A percentile compares a stretch with the other conserved stretches of the same genome.
phyloP scores from a whole-genome alignment of 345 rosid species.

The Citrus unshiu region DNA sequence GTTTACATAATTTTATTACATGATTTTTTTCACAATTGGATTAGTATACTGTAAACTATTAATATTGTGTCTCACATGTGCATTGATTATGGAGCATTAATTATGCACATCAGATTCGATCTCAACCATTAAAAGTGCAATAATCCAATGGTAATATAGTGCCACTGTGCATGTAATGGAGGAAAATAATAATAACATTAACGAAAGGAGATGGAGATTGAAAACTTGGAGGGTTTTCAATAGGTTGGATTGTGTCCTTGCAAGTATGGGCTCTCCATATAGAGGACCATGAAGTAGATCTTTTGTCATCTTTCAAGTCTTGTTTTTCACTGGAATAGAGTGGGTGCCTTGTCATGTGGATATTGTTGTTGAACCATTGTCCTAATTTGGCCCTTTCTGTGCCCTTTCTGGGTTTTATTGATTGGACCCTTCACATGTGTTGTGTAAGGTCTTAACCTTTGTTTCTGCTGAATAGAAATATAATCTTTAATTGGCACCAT shows the following conservation, averaged over 20 bases:
- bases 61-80: too few relatives aligned
- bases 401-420: neutral
- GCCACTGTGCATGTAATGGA: too few relatives aligned
- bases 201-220: too few relatives aligned
- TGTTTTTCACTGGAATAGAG: neutral
- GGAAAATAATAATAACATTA: too few relatives aligned
- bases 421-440: neutral
- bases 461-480: neutral
- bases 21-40: neutral
- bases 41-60: too few relatives aligned
- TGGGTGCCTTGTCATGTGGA: neutral
- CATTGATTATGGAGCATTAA: too few relatives aligned
- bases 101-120: neutral
- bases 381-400: neutral
- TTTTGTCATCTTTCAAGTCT: neutral
- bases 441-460: neutral
- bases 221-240: too few relatives aligned
- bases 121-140: neutral
- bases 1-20: neutral
- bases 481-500: constrained; percentile 1
- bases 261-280: too few relatives aligned
- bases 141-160: too few relatives aligned
- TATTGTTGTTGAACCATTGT: neutral
- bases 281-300: neutral
- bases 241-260: too few relatives aligned